These are phyloP conservation scores for Eucalyptus pumila DNA, from an alignment of 345 rosid species.

Conservation along the genomic window DNA sequence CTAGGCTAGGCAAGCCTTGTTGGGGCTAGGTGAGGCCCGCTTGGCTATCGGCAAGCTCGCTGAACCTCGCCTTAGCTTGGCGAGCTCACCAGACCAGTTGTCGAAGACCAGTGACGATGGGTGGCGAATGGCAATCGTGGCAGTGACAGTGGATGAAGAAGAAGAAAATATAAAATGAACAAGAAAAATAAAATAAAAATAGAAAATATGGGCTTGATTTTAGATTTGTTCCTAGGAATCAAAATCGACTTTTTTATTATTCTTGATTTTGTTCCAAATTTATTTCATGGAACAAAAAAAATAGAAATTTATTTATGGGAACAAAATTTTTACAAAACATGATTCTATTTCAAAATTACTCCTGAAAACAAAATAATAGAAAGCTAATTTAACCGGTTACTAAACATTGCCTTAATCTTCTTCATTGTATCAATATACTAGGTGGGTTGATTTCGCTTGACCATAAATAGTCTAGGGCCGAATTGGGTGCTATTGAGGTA, in stretches of 20 bases:
- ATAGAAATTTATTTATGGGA: rapidly evolving
- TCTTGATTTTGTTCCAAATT: too few relatives aligned
- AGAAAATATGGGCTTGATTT: too few relatives aligned
- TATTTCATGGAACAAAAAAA: too few relatives aligned
- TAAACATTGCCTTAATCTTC: neutral
- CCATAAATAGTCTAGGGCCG: neutral
- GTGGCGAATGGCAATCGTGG: rapidly evolving
- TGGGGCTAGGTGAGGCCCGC: rapidly evolving
- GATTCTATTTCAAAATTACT: too few relatives aligned
- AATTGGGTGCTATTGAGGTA: neutral
- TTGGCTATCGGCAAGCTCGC: too few relatives aligned
- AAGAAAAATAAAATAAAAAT: too few relatives aligned
- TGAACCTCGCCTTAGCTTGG: too few relatives aligned
- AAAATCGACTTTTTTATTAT: too few relatives aligned
- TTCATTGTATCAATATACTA: neutral
- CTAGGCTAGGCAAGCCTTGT: too few relatives aligned
- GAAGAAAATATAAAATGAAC: too few relatives aligned
- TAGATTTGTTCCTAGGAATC: rapidly evolving
- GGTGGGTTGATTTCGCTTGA: neutral
- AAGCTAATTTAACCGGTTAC: too few relatives aligned
- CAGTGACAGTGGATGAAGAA: rapidly evolving
- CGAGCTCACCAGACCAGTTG: rapidly evolving
- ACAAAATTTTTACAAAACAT: rapidly evolving
- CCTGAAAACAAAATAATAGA: rapidly evolving
- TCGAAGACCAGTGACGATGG: too few relatives aligned